Evolutionary conservation across 805 yeast genomes (phyloP).

Genomic region (Teunomyces barrocoloradensis): DNA sequence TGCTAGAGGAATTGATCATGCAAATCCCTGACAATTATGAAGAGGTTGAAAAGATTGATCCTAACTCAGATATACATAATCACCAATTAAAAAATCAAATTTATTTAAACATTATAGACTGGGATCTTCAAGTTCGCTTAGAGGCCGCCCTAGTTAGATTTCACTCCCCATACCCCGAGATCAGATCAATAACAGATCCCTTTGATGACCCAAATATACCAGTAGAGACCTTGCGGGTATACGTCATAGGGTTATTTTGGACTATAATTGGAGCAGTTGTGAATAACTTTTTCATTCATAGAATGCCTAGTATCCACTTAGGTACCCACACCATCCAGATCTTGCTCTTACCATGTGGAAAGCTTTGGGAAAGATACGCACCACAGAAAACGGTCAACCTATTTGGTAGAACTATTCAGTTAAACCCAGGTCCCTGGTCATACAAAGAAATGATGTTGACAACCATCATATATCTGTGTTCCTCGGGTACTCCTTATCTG

Average conservation of each 20-base stretch:
- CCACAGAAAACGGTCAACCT: slow-evolving; percentile 21
- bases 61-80: neutral
- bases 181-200: slow-evolving; percentile 62
- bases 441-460: slow-evolving; percentile 45
- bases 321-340: slow-evolving; percentile 40
- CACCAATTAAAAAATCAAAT: slow-evolving; percentile 8
- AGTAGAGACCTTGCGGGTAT: slow-evolving; percentile 54
- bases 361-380: slow-evolving; percentile 35
- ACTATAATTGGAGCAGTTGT: slow-evolving; percentile 52
- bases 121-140: slow-evolving; percentile 34
- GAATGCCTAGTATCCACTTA: slow-evolving; percentile 45
- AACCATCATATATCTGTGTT: slow-evolving; percentile 43
- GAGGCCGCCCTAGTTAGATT: slow-evolving; percentile 43
- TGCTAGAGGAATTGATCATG: slow-evolving; percentile 27
- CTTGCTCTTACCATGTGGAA: slow-evolving; percentile 38
- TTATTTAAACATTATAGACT: slow-evolving; percentile 16
- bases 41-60: neutral
- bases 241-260: slow-evolving; percentile 52
- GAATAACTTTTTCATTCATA: slow-evolving; percentile 55
- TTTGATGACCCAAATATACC: slow-evolving; percentile 50
- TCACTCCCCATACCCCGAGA: slow-evolving; percentile 64
- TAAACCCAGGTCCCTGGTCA: slow-evolving; percentile 45
- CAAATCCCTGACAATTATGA: slow-evolving; percentile 17
- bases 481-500: slow-evolving; percentile 37
- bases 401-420: slow-evolving; percentile 21